Conservation (phyloP, 139 green algal genomes). For the Pycnococcus provasolii region DNA sequence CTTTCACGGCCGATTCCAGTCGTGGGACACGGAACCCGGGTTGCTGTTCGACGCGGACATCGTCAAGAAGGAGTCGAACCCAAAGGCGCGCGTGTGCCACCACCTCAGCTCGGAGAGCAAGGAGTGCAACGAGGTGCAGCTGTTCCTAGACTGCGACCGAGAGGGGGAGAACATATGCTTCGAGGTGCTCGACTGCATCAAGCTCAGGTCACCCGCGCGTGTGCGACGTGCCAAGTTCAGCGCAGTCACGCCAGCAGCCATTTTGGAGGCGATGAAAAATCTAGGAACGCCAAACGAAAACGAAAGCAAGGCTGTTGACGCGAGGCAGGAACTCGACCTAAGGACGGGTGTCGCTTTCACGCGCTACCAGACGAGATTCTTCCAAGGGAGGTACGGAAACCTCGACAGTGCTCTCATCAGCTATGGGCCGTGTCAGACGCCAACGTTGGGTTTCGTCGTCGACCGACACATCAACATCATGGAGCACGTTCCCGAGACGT, state of each 20-base stretch:
- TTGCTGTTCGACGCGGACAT: slow-evolving; percentile 69
- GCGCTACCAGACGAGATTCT: slow-evolving; percentile 69
- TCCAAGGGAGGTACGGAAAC: slow-evolving; percentile 72
- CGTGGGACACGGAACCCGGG: slow-evolving; percentile 69
- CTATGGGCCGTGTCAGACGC: slow-evolving; percentile 81
- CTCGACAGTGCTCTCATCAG: slow-evolving; percentile 65
- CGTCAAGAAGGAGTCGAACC: slow-evolving; percentile 69
- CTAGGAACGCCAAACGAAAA: slow-evolving; percentile 61
- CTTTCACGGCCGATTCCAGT: slow-evolving; percentile 65
- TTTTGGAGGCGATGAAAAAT: slow-evolving; percentile 61
- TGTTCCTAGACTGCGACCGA: slow-evolving; percentile 82
- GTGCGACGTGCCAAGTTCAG: slow-evolving; percentile 61
- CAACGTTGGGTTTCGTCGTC: slow-evolving; percentile 66
- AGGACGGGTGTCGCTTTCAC: slow-evolving; percentile 74
- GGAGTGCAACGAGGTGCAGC: slow-evolving; percentile 47
- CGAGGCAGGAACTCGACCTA: slow-evolving; percentile 67
- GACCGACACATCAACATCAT: slow-evolving; percentile 23
- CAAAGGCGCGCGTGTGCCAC: slow-evolving; percentile 66
- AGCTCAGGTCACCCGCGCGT: slow-evolving; percentile 32
- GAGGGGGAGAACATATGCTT: slow-evolving; percentile 91
- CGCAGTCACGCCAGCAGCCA: slow-evolving; percentile 61
- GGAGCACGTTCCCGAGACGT: slow-evolving; percentile 14
- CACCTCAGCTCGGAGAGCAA: slow-evolving; percentile 58
- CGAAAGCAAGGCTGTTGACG: slow-evolving; percentile 72
- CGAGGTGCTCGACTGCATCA: slow-evolving; percentile 48